A percentile compares a stretch with the other conserved stretches of the same genome.
Evolutionary conservation across 2,329 filamentous ascomycete genomes (phyloP).

Genomic region (Colletotrichum sansevieriae): DNA sequence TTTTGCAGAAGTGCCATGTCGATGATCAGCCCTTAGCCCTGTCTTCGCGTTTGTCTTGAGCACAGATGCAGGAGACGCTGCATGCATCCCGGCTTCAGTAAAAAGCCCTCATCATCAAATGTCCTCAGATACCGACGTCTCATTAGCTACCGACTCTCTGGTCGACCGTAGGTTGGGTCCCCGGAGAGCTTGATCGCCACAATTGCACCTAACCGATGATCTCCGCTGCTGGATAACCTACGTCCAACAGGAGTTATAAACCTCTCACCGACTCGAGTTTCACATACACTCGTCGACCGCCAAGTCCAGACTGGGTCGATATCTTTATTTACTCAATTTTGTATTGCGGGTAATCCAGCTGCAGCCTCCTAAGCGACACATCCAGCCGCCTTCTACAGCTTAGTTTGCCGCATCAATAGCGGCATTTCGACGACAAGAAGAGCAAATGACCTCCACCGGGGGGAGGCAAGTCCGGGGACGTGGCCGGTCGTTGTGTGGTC

Average conservation of each 20-base stretch:
- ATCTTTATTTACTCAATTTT: too few species aligned
- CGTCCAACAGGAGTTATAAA: not conserved
- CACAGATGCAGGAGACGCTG: conserved; percentile 4
- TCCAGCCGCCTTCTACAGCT: not conserved
- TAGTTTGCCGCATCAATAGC: not conserved
- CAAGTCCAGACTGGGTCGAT: not conserved
- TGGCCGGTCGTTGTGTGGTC: too few species aligned
- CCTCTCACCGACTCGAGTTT: conserved; percentile 10
- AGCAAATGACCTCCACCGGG: not conserved
- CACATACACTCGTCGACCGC: not conserved
- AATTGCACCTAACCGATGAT: not conserved
- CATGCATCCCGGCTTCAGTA: conserved; percentile 1
- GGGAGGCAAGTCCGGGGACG: not conserved
- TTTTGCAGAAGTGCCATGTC: conserved; percentile 10
- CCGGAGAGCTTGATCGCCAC: too few species aligned
- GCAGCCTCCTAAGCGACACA: not conserved
- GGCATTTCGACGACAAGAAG: not conserved
- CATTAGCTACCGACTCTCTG: conserved; percentile 7
- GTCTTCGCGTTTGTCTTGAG: not conserved
- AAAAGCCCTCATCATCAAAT: conserved; percentile 10
- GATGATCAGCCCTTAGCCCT: not conserved
- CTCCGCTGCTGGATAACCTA: too few species aligned
- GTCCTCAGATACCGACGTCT: not conserved
- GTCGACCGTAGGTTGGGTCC: conserved; percentile 4
- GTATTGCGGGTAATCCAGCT: not conserved